Evolutionary conservation across 2,329 filamentous ascomycete genomes (phyloP).

Genomic region (Pleurostoma richardsiae): DNA sequence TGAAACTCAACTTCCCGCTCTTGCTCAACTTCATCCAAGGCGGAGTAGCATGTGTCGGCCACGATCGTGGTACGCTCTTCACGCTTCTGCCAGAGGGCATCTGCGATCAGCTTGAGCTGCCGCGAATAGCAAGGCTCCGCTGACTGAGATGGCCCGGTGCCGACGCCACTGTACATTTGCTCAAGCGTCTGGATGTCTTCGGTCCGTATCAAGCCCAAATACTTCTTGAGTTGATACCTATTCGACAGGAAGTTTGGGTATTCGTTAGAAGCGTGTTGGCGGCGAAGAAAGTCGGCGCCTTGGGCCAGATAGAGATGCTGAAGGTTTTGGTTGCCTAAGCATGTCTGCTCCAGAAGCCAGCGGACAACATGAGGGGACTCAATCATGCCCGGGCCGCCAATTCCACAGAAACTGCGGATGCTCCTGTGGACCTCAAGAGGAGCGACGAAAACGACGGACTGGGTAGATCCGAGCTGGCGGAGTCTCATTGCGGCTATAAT

Average conservation of each 20-base stretch:
- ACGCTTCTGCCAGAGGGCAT: no score
- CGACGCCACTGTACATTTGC: slow-evolving; percentile 43
- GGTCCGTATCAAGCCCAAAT: slow-evolving; percentile 39
- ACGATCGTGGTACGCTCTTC: no score
- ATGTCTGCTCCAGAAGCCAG: slow-evolving; percentile 64
- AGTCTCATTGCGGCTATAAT: slow-evolving; percentile 58
- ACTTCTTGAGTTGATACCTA: slow-evolving; percentile 24
- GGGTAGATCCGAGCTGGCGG: slow-evolving; percentile 49
- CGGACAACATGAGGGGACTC: slow-evolving; percentile 36
- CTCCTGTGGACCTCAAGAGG: slow-evolving; percentile 58
- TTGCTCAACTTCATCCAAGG: slow-evolving; percentile 55
- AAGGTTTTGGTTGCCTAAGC: slow-evolving; percentile 52
- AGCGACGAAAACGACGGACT: slow-evolving; percentile 50
- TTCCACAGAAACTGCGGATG: slow-evolving; percentile 42
- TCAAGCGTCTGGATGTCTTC: slow-evolving; percentile 52
- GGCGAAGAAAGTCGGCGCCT: slow-evolving; percentile 54
- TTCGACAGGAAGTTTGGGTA: slow-evolving; percentile 34
- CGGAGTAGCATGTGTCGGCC: slow-evolving; percentile 20
- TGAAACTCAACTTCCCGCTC: slow-evolving; percentile 56
- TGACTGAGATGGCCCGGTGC: no score
- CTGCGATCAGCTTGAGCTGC: no score
- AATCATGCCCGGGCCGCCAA: slow-evolving; percentile 17
- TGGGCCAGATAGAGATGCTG: slow-evolving; percentile 55
- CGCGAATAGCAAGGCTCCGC: no score
- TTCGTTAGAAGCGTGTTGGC: slow-evolving; percentile 41